phyloP scores from a whole-genome alignment of 2,329 filamentous ascomycete genomes.

The Penicillium concentricum region DNA sequence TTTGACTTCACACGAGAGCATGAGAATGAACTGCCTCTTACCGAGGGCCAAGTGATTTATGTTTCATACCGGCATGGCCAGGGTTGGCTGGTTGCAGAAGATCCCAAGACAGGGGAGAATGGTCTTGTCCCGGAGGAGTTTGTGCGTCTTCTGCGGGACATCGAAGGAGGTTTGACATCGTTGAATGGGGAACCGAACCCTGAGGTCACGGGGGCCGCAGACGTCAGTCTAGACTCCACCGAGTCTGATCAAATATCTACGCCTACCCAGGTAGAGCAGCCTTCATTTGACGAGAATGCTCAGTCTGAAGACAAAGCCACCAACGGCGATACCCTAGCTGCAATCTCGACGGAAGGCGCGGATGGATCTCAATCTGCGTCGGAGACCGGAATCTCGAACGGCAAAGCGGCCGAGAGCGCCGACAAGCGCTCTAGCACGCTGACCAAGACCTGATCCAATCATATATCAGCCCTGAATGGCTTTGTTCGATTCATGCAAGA shows the following conservation, averaged over 20 bases:
- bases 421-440: constrained; percentile 16
- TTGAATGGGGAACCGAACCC: constrained; percentile 56
- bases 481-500: constrained; percentile 12
- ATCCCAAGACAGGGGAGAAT: constrained; percentile 89
- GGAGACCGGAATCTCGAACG: neutral
- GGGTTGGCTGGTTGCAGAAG: constrained; percentile 95
- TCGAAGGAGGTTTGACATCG: constrained; percentile 82
- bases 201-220: constrained; percentile 47
- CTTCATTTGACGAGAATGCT: neutral
- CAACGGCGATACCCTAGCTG: constrained; percentile 11
- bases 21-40: constrained; percentile 88
- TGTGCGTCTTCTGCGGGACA: constrained; percentile 85
- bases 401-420: neutral
- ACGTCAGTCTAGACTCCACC: constrained; percentile 56
- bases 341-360: neutral
- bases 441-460: constrained; percentile 16
- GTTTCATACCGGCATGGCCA: constrained; percentile 95
- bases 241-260: constrained; percentile 33
- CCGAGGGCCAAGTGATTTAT: constrained; percentile 93
- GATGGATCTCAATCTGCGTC: constrained; percentile 5
- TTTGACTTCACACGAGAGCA: constrained; percentile 96
- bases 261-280: constrained; percentile 30
- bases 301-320: constrained; percentile 1
- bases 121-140: constrained; percentile 96
- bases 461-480: constrained; percentile 3